Percentiles rank a stretch among this genome's conserved stretches.
phyloP scores from a whole-genome alignment of 2,329 filamentous ascomycete species.

The Podosphaera fusca region DNA sequence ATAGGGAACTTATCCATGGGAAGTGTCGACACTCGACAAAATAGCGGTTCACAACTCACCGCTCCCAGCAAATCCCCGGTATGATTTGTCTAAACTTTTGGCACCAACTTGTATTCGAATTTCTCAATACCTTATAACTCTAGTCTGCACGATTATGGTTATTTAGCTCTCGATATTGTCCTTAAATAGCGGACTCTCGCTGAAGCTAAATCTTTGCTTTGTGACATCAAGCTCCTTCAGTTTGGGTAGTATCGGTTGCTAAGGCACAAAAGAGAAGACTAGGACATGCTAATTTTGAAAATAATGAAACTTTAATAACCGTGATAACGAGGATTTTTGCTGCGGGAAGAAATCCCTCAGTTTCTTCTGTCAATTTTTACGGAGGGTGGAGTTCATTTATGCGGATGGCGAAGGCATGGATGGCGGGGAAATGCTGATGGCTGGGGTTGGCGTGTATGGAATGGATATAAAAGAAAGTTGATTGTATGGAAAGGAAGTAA shows the following conservation, averaged over 20 bases:
- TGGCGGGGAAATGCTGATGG: constrained; percentile 5
- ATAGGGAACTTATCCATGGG: constrained; percentile 52
- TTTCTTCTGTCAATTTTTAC: constrained; percentile 7
- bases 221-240: constrained; percentile 8
- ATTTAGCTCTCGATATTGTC: constrained; percentile 14
- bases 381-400: constrained; percentile 17
- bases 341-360: neutral
- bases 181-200: constrained; percentile 12
- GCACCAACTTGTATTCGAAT: constrained; percentile 11
- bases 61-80: constrained; percentile 17
- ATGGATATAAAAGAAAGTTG: neutral
- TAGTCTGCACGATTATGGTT: constrained; percentile 11
- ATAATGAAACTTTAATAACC: constrained; percentile 1
- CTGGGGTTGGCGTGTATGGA: neutral
- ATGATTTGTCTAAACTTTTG: constrained; percentile 10
- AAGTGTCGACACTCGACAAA: constrained; percentile 38
- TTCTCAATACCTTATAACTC: constrained; percentile 12
- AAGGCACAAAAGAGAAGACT: constrained; percentile 15
- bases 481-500: neutral
- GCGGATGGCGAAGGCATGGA: constrained; percentile 11
- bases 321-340: neutral
- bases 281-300: constrained; percentile 6
- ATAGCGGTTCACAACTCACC: constrained; percentile 22
- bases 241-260: constrained; percentile 5
- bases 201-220: constrained; percentile 11